These are phyloP conservation scores for Tuber borchii DNA, from an alignment of 495 filamentous ascomycete genomes.

Conservation along the genomic window DNA sequence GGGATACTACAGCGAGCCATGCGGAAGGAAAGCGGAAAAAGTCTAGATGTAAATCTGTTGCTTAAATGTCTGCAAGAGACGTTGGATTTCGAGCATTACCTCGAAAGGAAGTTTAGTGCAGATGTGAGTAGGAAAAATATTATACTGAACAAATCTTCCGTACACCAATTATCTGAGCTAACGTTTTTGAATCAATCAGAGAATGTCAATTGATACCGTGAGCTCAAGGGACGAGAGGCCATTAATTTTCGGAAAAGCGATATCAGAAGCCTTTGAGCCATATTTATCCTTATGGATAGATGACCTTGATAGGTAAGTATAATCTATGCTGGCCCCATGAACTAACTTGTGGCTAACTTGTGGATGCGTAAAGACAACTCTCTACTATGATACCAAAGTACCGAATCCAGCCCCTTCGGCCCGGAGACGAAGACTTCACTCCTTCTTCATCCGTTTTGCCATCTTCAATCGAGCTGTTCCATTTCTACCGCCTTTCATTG, in stretches of 20 bases:
- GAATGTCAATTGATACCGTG: slow-evolving; percentile 87
- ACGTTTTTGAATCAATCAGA: slow-evolving; percentile 45
- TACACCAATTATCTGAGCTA: slow-evolving; percentile 11
- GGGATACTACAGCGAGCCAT: slow-evolving; percentile 82
- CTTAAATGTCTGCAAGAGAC: slow-evolving; percentile 93
- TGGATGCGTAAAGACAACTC: slow-evolving; percentile 51
- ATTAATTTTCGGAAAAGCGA: slow-evolving; percentile 78
- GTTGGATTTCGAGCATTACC: slow-evolving; percentile 88
- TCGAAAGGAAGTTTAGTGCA: slow-evolving; percentile 75
- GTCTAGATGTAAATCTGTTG: slow-evolving; percentile 83
- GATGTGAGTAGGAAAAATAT: slow-evolving; percentile 46
- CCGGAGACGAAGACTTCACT: slow-evolving; percentile 85
- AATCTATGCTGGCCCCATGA: not conserved
- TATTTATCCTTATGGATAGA: slow-evolving; percentile 97
- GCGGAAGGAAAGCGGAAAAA: slow-evolving; percentile 67
- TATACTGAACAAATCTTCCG: not conserved
- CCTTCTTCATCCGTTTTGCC: slow-evolving; percentile 71
- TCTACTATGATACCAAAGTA: slow-evolving; percentile 83
- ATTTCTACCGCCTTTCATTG: slow-evolving; percentile 84
- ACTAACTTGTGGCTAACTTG: slow-evolving; percentile 15
- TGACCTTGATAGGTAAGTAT: slow-evolving; percentile 68
- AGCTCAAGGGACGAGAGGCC: slow-evolving; percentile 70
- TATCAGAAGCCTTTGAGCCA: slow-evolving; percentile 95
- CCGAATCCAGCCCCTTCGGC: slow-evolving; percentile 70
- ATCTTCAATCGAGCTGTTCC: slow-evolving; percentile 93